Conservation (phyloP, 371 early-diverging fungal genomes). For the Mortierella sp. region DNA sequence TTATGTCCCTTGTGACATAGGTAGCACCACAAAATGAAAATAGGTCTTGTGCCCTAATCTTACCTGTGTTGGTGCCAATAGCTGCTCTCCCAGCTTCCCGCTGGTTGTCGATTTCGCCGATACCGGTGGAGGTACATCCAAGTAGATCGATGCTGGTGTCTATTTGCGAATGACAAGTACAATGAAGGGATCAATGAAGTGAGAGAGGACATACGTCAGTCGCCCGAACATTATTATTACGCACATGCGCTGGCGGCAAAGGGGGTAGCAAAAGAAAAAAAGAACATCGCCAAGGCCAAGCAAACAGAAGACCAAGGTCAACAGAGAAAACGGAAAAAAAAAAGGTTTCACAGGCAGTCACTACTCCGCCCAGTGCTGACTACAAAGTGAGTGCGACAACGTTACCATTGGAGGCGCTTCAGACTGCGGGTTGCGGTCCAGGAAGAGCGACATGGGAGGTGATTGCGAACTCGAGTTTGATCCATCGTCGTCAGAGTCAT, state of each 20-base stretch:
- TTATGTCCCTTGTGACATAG: not conserved
- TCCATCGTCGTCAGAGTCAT: conserved; percentile 50
- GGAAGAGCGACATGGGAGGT: conserved; percentile 57
- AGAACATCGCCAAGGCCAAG: conserved; percentile 7
- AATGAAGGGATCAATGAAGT: not conserved
- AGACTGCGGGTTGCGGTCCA: conserved; percentile 43
- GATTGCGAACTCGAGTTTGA: conserved; percentile 53
- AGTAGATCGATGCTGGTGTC: conserved; percentile 73
- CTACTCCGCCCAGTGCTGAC: conserved; percentile 9
- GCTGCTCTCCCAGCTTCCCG: conserved; percentile 49
- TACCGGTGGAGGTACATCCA: conserved; percentile 62
- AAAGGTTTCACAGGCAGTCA: conserved; percentile 34
- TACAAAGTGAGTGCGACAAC: not conserved
- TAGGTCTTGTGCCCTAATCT: conserved; percentile 6
- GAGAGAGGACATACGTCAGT: conserved; percentile 4
- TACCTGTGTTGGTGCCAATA: conserved; percentile 47
- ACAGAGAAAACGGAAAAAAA: conserved; percentile 4
- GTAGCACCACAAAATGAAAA: not conserved
- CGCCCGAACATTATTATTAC: not conserved
- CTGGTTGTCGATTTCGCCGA: conserved; percentile 38
- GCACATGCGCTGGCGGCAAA: conserved; percentile 33
- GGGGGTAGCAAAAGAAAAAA: not conserved
- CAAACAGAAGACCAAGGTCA: not conserved
- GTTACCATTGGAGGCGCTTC: conserved; percentile 45
- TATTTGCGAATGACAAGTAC: conserved; percentile 20